Base-by-base conservation (phyloP, 148 eudicot species). In the Rhododendron henanense region DNA sequence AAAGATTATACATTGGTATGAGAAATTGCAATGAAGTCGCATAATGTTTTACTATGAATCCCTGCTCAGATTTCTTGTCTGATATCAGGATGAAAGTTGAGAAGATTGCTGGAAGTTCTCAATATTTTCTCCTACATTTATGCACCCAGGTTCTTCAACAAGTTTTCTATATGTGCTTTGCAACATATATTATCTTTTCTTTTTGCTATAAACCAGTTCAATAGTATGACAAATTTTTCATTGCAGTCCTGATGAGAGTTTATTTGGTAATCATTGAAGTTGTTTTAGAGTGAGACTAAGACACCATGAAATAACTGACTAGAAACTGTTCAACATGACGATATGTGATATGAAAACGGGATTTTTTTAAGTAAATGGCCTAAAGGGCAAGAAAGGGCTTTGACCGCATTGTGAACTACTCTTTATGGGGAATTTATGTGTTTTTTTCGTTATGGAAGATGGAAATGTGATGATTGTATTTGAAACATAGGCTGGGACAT, bases 1-100 rank as follows among this genome's bases (percentile, higher is more conserved):
- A 90, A 97, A 91, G 91, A 91, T 90, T 86, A 94, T 97, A 85
- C 98, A 97, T 85, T 95, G 96, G 98, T 95, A 89, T 69, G 92
- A 76, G 83, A 75, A 57, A n/a, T 48, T 61, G 23, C 51, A 23
- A 78, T 28, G 28, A 73, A 76, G 18, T 78, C 67, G 1, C 37
- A 83, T 2, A 31, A 33, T 37, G 9, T 3, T 55, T 45, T 9
- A 8, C 53, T 21, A n/a, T 41, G 71, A 48, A 33, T 85, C 75
- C 78, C 82, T 86, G 8, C 78, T 81, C 7, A 65, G 76, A 53
- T 31, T 31, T 71, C 35, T 39, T 79, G 44, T 87, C 19, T 76
- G 41, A 83, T 86, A 47, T 86, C 91, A 97, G 99, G 99, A 97
- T 97, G 98, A 93, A 88, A 86, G 85, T 93, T 78, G 99, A 97